Conservation (phyloP, 371 early-diverging fungal genomes). For the Circinella minor region DNA sequence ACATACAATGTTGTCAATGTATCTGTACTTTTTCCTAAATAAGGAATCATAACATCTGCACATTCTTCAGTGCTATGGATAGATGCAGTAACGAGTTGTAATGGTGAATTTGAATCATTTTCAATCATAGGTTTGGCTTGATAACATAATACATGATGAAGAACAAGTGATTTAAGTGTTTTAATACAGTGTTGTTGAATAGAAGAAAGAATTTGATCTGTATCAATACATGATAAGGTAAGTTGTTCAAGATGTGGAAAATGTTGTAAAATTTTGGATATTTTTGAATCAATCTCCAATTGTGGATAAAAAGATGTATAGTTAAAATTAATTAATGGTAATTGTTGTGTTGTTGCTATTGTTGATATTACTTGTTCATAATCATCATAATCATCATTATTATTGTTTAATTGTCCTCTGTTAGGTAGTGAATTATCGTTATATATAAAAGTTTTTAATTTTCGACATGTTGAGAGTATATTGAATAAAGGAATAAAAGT, state of each 20-base stretch:
- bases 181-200: neutral
- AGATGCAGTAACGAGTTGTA: neutral
- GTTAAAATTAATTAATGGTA: neutral
- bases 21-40: neutral
- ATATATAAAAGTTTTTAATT: neutral
- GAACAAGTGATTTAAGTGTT: neutral
- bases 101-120: neutral
- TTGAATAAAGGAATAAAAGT: neutral
- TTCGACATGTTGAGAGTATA: neutral
- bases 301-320: neutral
- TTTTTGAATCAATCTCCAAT: neutral
- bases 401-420: too few relatives aligned
- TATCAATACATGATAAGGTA: neutral
- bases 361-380: too few relatives aligned
- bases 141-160: neutral
- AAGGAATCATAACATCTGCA: conserved; percentile 1
- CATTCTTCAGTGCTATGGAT: neutral
- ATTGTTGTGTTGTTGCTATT: neutral
- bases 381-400: neutral
- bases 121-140: neutral
- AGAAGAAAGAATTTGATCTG: neutral
- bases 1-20: neutral
- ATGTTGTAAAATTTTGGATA: neutral
- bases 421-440: neutral
- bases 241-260: neutral